A percentile compares a stretch with the other conserved stretches of the same genome.
Evolutionary conservation across 768 basidiomycete species (phyloP).

Genomic region (Exidia glandulosa): DNA sequence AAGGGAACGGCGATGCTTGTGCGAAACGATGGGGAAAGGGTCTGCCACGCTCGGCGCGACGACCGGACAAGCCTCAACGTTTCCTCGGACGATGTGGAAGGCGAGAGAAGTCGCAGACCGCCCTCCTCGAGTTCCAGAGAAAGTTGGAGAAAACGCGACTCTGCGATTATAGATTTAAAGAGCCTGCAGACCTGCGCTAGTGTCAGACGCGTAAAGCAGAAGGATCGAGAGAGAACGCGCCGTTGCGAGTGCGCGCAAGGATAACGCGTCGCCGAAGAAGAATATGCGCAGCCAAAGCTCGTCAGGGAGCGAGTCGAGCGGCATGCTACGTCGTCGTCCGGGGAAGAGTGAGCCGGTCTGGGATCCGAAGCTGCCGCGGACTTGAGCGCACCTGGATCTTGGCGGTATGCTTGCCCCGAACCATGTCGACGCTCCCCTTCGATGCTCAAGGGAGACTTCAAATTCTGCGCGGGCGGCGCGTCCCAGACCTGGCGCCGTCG

Average conservation of each 20-base stretch:
- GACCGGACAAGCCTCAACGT: background rate
- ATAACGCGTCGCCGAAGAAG: background rate
- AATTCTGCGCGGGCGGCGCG: too few species aligned
- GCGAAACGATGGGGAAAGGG: background rate
- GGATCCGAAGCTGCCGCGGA: too few species aligned
- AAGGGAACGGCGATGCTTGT: background rate
- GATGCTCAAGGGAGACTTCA: too few species aligned
- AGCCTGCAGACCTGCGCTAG: background rate
- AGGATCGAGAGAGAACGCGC: background rate
- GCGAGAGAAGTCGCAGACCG: background rate
- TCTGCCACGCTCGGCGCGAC: background rate
- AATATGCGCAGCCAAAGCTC: background rate
- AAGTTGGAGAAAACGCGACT: background rate
- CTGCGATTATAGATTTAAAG: background rate
- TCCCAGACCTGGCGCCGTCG: too few species aligned
- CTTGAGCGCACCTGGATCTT: too few species aligned
- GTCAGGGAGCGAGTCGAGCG: background rate
- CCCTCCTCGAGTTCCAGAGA: background rate
- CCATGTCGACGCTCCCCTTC: too few species aligned
- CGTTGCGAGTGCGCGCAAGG: background rate
- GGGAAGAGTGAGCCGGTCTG: too few species aligned
- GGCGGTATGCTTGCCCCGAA: too few species aligned
- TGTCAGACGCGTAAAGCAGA: background rate
- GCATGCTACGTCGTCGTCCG: too few species aligned
- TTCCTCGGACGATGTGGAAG: background rate